These are phyloP conservation scores for Aureobasidium sp. DNA, from an alignment of 2,329 filamentous ascomycete genomes.

Conservation along the genomic window DNA sequence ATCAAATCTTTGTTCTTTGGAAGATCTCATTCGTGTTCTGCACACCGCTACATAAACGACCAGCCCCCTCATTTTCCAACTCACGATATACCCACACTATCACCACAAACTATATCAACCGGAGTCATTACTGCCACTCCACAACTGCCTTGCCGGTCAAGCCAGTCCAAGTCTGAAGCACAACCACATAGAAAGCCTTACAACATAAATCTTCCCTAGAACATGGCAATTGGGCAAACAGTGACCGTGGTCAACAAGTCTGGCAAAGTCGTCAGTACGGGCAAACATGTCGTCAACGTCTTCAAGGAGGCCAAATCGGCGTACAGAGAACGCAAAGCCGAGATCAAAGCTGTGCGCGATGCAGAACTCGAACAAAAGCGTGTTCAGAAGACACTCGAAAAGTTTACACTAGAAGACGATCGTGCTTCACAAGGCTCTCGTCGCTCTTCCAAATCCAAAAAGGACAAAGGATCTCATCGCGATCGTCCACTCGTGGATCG, in stretches of 20 bases:
- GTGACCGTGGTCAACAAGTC: constrained; percentile 87
- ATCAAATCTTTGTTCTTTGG: constrained; percentile 6
- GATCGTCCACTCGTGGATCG: constrained; percentile 33
- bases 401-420: constrained; percentile 21
- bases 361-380: constrained; percentile 47
- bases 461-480: constrained; percentile 1
- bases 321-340: constrained; percentile 80
- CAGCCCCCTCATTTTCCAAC: constrained; percentile 7
- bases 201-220: neutral
- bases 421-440: constrained; percentile 20
- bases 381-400: constrained; percentile 46
- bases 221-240: constrained; percentile 50
- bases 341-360: constrained; percentile 64
- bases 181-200: neutral
- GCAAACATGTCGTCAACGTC: constrained; percentile 80
- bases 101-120: neutral
- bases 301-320: constrained; percentile 87
- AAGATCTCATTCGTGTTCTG: constrained; percentile 5
- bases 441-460: constrained; percentile 10
- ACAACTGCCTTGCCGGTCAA: constrained; percentile 3
- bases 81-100: neutral
- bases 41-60: constrained; percentile 11
- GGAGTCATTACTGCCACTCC: neutral
- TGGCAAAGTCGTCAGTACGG: constrained; percentile 82
- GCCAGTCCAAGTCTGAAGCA: neutral